Base-by-base conservation (phyloP, 2,329 filamentous ascomycete genomes). In the Magnaporthales sp. region DNA sequence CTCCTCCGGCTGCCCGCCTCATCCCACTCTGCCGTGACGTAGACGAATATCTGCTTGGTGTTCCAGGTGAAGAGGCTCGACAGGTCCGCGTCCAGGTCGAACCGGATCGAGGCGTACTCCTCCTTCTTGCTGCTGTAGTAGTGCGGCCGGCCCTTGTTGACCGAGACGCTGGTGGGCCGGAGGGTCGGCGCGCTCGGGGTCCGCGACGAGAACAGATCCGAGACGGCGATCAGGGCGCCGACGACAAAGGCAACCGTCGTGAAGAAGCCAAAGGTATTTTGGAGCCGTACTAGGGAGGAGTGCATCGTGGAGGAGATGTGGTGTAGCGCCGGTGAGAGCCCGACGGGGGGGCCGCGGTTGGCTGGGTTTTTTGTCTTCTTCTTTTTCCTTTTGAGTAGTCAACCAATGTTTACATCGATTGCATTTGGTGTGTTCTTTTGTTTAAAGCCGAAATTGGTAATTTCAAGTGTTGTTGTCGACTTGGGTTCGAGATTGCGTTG, bases 231-330 rank as follows among this genome's bases (percentile, higher is more conserved):
- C 67, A 96, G 80, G 66, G 85, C 86, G 65, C 88, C 93, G 66
- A 97, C 85, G 67, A 86, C 86, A 75, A 96, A 95, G 67, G 91
- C 90, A 70, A 97, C 93, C 29, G 93, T 96, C 22, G 95, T 98
- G 84, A 98, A 97, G 87, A 96, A 97, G 78, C 95, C 93, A 77
- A 99, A 99, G 77, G 93, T 89, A 80, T 92, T 94, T 79, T 99
- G 95, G 71, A 90, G 78, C 72, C 95, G 91, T 69, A 91, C 92
- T 63, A 96, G 80, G 62, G 90, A 86, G 75, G 92, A 96, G 80
- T 97, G 90, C 95, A 99, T 98, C 68, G 68, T 83, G 80, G 75
- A 70, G 68, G 68, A 22, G 64, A 11, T 56, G 24, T 13, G 2
- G 38, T 9, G 13, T 2, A 19, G 63, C 54, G 7, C 54, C 62